phyloP scores from a whole-genome alignment of 2,329 filamentous ascomycete species.

The Emydomyces testavorans region DNA sequence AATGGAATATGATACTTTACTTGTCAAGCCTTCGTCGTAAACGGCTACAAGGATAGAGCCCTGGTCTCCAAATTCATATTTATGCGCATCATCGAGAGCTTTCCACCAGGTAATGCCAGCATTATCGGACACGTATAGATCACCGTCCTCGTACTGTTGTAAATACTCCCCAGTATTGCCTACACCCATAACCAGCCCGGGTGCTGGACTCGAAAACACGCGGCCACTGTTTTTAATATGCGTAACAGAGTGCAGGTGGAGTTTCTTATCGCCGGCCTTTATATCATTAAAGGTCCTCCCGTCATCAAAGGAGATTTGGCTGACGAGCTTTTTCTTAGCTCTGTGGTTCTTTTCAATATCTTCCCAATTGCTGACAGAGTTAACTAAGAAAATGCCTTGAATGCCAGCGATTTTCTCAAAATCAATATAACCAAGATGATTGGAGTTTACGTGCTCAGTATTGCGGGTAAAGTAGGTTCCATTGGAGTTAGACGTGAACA shows the following conservation, averaged over 20 bases:
- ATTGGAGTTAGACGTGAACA: constrained; percentile 95
- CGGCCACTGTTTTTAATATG: constrained; percentile 69
- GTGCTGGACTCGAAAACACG: constrained; percentile 86
- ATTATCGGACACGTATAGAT: constrained; percentile 81
- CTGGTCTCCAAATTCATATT: constrained; percentile 92
- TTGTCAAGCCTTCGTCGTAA: constrained; percentile 52
- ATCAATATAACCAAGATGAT: constrained; percentile 64
- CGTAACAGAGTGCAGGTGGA: constrained; percentile 90
- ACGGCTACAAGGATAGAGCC: constrained; percentile 81
- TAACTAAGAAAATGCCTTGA: constrained; percentile 84
- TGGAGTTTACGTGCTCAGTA: constrained; percentile 82
- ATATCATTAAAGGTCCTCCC: constrained; percentile 72
- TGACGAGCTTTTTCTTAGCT: constrained; percentile 57
- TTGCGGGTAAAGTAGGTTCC: constrained; percentile 93
- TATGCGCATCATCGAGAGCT: constrained; percentile 66
- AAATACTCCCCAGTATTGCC: constrained; percentile 76
- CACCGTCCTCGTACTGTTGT: constrained; percentile 57
- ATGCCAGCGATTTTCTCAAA: constrained; percentile 90
- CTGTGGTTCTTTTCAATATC: constrained; percentile 50
- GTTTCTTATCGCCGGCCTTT: constrained; percentile 52
- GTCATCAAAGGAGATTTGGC: constrained; percentile 88
- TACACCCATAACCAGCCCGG: constrained; percentile 84
- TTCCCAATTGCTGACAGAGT: constrained; percentile 75
- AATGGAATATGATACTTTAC: constrained; percentile 62
- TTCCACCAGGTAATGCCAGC: constrained; percentile 75